phyloP scores from a whole-genome alignment of 441 rosid species.

The Erodium moschatum region DNA sequence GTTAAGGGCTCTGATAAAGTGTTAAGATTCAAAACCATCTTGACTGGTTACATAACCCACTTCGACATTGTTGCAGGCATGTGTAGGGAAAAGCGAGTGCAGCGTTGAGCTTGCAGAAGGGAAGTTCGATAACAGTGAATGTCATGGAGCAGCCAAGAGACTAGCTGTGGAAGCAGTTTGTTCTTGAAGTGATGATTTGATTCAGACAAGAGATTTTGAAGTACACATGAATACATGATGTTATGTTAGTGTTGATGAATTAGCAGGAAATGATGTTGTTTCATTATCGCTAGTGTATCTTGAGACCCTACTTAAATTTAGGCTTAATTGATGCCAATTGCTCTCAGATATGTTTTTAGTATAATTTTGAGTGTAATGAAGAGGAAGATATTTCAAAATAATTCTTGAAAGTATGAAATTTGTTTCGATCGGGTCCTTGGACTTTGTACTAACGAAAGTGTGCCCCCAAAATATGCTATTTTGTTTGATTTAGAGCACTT shows the following conservation, averaged over 20 bases:
- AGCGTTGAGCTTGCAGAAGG: constrained; percentile 28
- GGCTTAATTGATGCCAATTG: not conserved
- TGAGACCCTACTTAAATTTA: not conserved
- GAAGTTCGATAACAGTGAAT: constrained; percentile 31
- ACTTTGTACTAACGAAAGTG: too few species aligned
- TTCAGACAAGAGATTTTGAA: not conserved
- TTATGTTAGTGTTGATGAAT: not conserved
- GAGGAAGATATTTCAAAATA: too few species aligned
- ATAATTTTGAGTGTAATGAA: too few species aligned
- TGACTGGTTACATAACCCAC: not conserved
- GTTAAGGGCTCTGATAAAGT: too few species aligned
- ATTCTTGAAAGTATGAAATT: too few species aligned
- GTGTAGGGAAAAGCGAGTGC: constrained; percentile 39
- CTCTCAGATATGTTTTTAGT: not conserved
- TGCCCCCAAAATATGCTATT: too few species aligned
- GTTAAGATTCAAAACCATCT: not conserved
- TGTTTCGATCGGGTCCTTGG: too few species aligned
- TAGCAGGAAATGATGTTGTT: not conserved
- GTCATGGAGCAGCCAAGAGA: constrained; percentile 31
- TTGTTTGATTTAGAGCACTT: too few species aligned
- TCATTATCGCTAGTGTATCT: not conserved
- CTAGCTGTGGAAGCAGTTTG: constrained; percentile 50
- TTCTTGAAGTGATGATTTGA: constrained; percentile 23
- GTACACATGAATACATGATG: not conserved
- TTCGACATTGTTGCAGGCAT: constrained; percentile 31